phyloP scores from a whole-genome alignment of 208 protist species.

The Novymonas esmeraldas region DNA sequence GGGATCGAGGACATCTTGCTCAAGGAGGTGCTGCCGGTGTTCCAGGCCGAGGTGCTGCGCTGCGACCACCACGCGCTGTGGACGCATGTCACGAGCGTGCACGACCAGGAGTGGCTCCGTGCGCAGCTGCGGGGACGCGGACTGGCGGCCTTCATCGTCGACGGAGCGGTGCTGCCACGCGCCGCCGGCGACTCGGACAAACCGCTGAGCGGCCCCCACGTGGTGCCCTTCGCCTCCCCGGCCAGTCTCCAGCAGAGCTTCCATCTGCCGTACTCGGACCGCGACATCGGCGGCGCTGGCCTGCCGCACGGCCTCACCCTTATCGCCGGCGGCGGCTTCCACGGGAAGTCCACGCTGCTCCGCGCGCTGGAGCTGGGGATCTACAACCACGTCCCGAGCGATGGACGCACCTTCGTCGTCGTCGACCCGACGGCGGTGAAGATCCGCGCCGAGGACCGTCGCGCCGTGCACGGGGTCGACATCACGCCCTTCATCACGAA shows the following conservation, averaged over 20 bases:
- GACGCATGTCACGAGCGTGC: constrained; percentile 76
- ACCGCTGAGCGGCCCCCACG: constrained; percentile 59
- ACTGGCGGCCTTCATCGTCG: constrained; percentile 89
- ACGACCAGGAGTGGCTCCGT: constrained; percentile 91
- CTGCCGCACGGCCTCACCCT: constrained; percentile 93
- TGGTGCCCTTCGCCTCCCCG: constrained; percentile 82
- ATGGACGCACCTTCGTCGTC: constrained; percentile 93
- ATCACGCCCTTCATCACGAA: constrained; percentile 95
- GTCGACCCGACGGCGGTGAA: constrained; percentile 86
- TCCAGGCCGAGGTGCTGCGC: constrained; percentile 34
- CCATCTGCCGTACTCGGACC: constrained; percentile 65
- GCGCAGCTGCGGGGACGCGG: constrained; percentile 37
- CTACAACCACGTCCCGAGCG: constrained; percentile 94
- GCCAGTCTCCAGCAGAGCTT: constrained; percentile 62
- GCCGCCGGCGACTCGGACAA: constrained; percentile 78
- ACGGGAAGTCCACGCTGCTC: constrained; percentile 96
- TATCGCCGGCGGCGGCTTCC: constrained; percentile 96
- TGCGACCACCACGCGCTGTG: constrained; percentile 37
- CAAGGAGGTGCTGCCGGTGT: constrained; percentile 37
- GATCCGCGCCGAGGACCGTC: constrained; percentile 94
- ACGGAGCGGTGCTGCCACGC: constrained; percentile 93
- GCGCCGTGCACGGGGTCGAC: constrained; percentile 85
- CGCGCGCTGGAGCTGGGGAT: constrained; percentile 91
- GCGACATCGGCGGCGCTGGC: constrained; percentile 83
- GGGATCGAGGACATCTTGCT: constrained; percentile 54